These are phyloP conservation scores for Fusarium sp. DNA, from an alignment of 2,329 filamentous ascomycete species.

Conservation along the genomic window DNA sequence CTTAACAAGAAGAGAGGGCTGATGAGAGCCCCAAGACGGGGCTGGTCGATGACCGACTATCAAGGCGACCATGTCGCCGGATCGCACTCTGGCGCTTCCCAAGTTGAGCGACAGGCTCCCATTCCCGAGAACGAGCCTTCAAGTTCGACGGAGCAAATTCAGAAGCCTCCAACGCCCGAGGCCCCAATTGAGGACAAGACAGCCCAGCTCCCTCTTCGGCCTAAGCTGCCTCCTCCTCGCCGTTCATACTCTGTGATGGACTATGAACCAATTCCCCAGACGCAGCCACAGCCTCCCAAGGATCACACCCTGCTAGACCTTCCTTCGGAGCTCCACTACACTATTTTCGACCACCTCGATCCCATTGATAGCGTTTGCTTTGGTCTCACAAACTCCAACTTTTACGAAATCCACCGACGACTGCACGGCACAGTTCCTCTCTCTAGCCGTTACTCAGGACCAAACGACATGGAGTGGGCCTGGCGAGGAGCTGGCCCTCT, in stretches of 20 bases:
- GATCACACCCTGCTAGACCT: slow-evolving; percentile 66
- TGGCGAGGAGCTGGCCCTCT: slow-evolving; percentile 70
- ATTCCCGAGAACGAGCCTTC: slow-evolving; percentile 56
- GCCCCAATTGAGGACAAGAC: slow-evolving; percentile 38
- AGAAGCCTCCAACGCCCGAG: slow-evolving; percentile 36
- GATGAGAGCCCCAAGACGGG: slow-evolving; percentile 60
- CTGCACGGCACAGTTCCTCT: slow-evolving; percentile 71
- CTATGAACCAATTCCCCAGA: slow-evolving; percentile 65
- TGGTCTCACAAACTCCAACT: slow-evolving; percentile 70
- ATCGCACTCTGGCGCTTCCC: slow-evolving; percentile 43
- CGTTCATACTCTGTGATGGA: slow-evolving; percentile 75
- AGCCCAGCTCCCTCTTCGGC: slow-evolving; percentile 49
- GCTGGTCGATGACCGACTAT: slow-evolving; percentile 65
- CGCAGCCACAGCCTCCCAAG: slow-evolving; percentile 64
- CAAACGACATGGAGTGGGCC: slow-evolving; percentile 75
- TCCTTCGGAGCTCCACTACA: slow-evolving; percentile 72
- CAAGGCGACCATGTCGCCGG: slow-evolving; percentile 52
- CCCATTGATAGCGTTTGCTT: slow-evolving; percentile 76
- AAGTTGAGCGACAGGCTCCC: slow-evolving; percentile 49
- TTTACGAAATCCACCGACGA: slow-evolving; percentile 72
- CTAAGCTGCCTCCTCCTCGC: slow-evolving; percentile 63
- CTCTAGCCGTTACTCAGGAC: slow-evolving; percentile 69
- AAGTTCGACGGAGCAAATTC: slow-evolving; percentile 9
- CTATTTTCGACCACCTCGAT: slow-evolving; percentile 74
- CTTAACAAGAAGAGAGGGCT: slow-evolving; percentile 55